Conservation (phyloP, 2,329 filamentous ascomycete genomes). For the Nemania abortiva region DNA sequence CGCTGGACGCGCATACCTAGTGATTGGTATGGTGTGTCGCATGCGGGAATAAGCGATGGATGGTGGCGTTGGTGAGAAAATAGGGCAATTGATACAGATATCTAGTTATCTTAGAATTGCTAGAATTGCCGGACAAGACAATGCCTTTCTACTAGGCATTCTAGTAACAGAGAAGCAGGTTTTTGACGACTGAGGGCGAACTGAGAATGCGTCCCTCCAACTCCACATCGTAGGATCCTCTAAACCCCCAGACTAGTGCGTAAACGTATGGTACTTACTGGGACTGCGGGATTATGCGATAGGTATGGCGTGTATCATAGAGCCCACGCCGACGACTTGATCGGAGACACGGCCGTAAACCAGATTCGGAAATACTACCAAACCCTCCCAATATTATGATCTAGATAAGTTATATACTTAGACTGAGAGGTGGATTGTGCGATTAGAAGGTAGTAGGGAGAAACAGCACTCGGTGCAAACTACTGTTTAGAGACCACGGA, state of each 20-base stretch:
- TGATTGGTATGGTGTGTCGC: background rate
- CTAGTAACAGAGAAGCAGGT: background rate
- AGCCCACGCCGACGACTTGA: background rate
- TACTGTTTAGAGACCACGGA: background rate
- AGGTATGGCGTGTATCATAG: background rate
- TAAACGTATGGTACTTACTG: conserved; percentile 12
- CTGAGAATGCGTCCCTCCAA: background rate
- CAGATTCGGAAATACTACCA: background rate
- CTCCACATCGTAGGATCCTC: background rate
- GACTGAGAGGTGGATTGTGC: background rate
- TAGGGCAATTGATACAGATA: background rate
- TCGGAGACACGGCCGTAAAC: background rate
- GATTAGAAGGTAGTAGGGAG: background rate
- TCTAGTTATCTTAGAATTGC: background rate
- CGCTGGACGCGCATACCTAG: background rate
- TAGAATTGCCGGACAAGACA: background rate
- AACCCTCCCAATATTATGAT: background rate
- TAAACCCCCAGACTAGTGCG: background rate
- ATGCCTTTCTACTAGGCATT: background rate
- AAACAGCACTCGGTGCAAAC: background rate
- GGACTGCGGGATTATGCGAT: conserved; percentile 3
- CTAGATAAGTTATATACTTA: background rate
- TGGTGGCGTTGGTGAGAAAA: background rate
- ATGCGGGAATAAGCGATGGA: background rate
- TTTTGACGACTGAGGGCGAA: background rate